Percentiles rank a stretch among this genome's conserved stretches.
phyloP scores from a whole-genome alignment of 768 basidiomycete species.

The Mycena pura region DNA sequence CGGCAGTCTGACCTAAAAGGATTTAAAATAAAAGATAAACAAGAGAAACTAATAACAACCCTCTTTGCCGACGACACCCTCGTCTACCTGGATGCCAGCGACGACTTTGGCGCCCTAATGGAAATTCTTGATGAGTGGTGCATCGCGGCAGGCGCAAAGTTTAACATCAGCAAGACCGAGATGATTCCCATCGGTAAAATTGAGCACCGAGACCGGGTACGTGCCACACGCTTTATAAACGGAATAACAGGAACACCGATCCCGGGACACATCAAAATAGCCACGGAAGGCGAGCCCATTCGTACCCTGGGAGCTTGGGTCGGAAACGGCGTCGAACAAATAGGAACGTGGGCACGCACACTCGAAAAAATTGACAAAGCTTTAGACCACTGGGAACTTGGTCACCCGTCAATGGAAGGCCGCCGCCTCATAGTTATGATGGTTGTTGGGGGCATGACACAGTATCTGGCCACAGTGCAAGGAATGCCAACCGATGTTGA shows the following conservation, averaged over 20 bases:
- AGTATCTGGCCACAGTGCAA: no score
- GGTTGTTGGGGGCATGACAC: no score
- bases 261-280: constrained; percentile 8
- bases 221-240: neutral
- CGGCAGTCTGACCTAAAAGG: no score
- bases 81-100: constrained; percentile 9
- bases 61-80: constrained; percentile 35
- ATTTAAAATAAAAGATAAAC: constrained; percentile 12
- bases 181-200: constrained; percentile 30
- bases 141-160: no score
- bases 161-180: constrained; percentile 31
- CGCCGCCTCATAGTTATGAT: no score
- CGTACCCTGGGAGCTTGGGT: constrained; percentile 16
- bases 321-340: constrained; percentile 12
- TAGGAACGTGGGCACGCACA: constrained; percentile 2
- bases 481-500: constrained; percentile 27
- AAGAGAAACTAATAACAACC: constrained; percentile 10
- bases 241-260: neutral
- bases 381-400: neutral
- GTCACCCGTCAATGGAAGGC: no score
- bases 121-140: constrained; percentile 12
- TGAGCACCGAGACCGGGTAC: neutral
- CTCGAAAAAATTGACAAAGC: constrained; percentile 6
- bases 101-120: constrained; percentile 5
- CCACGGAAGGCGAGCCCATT: constrained; percentile 16